Evolutionary conservation across 2,329 filamentous ascomycete species (phyloP).

Genomic region (Dactylellina leptospora): DNA sequence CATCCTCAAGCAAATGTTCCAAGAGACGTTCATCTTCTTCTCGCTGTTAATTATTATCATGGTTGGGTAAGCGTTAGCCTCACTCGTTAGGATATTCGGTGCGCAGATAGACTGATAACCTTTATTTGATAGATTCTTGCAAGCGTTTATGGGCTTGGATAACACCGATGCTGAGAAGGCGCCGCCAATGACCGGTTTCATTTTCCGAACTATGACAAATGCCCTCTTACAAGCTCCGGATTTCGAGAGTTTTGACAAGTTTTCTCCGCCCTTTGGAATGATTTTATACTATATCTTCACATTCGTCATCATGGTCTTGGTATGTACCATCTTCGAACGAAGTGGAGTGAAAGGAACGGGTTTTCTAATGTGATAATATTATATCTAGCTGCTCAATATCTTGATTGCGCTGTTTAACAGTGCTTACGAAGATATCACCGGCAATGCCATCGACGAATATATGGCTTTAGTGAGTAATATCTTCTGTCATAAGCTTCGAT

Average conservation of each 20-base stretch:
- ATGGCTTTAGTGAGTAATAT: slow-evolving; percentile 70
- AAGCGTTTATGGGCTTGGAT: slow-evolving; percentile 90
- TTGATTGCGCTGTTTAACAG: slow-evolving; percentile 97
- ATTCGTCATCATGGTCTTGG: slow-evolving; percentile 91
- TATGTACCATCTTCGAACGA: slow-evolving; percentile 1
- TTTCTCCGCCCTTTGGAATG: slow-evolving; percentile 90
- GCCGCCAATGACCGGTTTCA: slow-evolving; percentile 74
- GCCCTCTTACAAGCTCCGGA: slow-evolving; percentile 91
- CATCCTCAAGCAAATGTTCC: slow-evolving; percentile 76
- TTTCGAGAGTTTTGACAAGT: slow-evolving; percentile 85
- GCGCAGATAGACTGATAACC: too few relatives aligned
- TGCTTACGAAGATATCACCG: slow-evolving; percentile 92
- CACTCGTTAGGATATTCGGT: too few relatives aligned
- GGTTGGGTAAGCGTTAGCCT: slow-evolving; percentile 64
- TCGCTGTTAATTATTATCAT: slow-evolving; percentile 85
- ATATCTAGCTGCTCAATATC: slow-evolving; percentile 73
- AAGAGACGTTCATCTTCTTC: slow-evolving; percentile 73
- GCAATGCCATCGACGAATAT: slow-evolving; percentile 92
- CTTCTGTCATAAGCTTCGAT: background rate
- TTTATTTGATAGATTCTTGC: slow-evolving; percentile 71
- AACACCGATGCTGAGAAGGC: slow-evolving; percentile 66
- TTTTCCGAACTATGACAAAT: slow-evolving; percentile 83
- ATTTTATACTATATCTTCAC: slow-evolving; percentile 98
- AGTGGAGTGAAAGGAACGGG: too few relatives aligned
- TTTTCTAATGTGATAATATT: background rate